Conservation (phyloP, 208 protist genomes). For the Crithidia expoeki region DNA sequence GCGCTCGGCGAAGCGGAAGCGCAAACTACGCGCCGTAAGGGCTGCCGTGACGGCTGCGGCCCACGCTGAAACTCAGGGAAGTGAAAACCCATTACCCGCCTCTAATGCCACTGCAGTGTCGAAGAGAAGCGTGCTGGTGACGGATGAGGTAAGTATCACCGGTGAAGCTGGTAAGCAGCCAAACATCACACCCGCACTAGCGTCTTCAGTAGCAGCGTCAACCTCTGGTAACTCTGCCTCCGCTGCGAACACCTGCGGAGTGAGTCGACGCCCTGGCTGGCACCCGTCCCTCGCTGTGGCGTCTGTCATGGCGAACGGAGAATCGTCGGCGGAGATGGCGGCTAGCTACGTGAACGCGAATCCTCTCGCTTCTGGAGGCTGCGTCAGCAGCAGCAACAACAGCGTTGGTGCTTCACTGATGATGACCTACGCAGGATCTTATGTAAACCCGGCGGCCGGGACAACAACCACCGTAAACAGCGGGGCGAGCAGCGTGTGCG, state of each 20-base stretch:
- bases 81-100: background rate
- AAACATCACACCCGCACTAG: too few species aligned
- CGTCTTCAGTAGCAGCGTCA: background rate
- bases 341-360: background rate
- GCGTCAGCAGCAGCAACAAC: background rate
- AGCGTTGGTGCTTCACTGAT: background rate
- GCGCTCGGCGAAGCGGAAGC: constrained; percentile 33
- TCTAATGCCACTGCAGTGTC: background rate
- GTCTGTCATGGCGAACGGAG: background rate
- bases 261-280: constrained; percentile 34
- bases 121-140: background rate
- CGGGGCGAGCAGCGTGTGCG: constrained; percentile 3
- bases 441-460: background rate
- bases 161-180: too few species aligned
- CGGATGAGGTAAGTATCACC: background rate
- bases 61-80: background rate
- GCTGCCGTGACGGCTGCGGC: constrained; percentile 19
- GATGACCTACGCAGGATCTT: constrained; percentile 6
- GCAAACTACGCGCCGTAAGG: constrained; percentile 23
- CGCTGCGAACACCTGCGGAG: constrained; percentile 20
- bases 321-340: constrained; percentile 6
- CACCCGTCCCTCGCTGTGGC: constrained; percentile 15
- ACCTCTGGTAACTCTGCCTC: background rate
- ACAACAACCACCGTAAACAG: constrained; percentile 1
- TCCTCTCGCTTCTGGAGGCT: background rate